Conservation (phyloP, 768 basidiomycete species). For the Tulasnella sp. region DNA sequence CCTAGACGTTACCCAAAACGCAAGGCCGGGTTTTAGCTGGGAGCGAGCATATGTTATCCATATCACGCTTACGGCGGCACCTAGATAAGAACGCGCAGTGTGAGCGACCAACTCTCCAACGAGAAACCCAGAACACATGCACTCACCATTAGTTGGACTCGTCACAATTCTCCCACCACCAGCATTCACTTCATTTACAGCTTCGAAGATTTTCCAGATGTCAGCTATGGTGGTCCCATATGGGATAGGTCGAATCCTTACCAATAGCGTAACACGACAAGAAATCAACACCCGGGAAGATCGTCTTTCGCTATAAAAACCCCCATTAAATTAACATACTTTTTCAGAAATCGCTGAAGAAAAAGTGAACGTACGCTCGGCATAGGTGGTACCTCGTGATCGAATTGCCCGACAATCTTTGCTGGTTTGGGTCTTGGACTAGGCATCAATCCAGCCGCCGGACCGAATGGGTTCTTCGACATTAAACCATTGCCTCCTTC, state of each 20-base stretch:
- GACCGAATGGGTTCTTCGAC: neutral
- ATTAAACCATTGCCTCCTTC: neutral
- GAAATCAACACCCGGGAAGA: conserved; percentile 90
- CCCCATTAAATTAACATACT: neutral
- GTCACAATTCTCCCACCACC: conserved; percentile 91
- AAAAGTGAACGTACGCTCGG: conserved; percentile 35
- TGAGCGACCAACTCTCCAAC: neutral
- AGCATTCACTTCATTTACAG: conserved; percentile 56
- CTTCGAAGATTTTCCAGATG: neutral
- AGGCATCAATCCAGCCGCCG: neutral
- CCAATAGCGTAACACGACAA: conserved; percentile 86
- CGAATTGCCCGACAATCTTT: conserved; percentile 62
- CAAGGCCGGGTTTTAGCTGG: neutral
- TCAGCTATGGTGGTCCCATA: too few relatives aligned
- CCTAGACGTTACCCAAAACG: conserved; percentile 28
- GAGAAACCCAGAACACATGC: conserved; percentile 25
- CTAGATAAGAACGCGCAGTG: neutral
- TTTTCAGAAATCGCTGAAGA: conserved; percentile 3
- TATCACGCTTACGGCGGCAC: neutral
- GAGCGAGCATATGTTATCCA: neutral
- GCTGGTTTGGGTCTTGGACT: conserved; percentile 28
- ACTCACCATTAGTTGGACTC: conserved; percentile 87
- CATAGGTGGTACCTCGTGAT: conserved; percentile 73
- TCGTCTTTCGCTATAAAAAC: conserved; percentile 58
- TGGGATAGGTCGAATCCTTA: too few relatives aligned